Conservation (phyloP, 495 filamentous ascomycete genomes). For the Penicillium verhagenii region DNA sequence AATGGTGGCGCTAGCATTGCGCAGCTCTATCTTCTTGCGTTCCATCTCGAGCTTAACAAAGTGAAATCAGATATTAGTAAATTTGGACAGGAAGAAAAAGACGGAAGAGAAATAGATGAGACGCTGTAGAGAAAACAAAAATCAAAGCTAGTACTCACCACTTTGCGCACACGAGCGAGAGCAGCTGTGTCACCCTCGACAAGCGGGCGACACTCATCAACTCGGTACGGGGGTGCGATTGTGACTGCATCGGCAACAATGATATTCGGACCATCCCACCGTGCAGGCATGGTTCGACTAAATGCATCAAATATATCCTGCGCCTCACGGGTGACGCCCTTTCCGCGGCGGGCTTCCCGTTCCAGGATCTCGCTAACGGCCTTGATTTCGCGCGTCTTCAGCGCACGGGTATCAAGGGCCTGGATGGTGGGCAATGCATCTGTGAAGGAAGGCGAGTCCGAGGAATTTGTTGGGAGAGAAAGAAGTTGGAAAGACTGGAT, state of each 20-base stretch:
- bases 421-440: conserved; percentile 41
- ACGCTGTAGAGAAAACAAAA: too few species aligned
- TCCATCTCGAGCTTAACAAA: conserved; percentile 46
- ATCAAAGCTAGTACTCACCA: conserved; percentile 45
- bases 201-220: conserved; percentile 56
- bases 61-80: not conserved
- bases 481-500: conserved; percentile 61
- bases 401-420: conserved; percentile 50
- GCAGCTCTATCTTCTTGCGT: conserved; percentile 50
- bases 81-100: not conserved
- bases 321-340: conserved; percentile 62
- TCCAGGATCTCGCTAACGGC: conserved; percentile 55
- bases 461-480: conserved; percentile 55
- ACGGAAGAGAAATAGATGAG: not conserved
- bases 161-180: conserved; percentile 60
- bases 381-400: conserved; percentile 54
- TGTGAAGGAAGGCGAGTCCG: conserved; percentile 42
- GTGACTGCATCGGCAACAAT: conserved; percentile 65
- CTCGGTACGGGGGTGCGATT: conserved; percentile 59
- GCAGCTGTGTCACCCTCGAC: conserved; percentile 49
- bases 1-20: conserved; percentile 44
- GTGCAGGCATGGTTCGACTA: conserved; percentile 59
- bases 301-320: conserved; percentile 71
- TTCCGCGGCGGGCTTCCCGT: conserved; percentile 53
- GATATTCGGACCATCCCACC: conserved; percentile 62